Base-by-base conservation (phyloP, 495 filamentous ascomycete genomes). In the Podospora appendiculata region DNA sequence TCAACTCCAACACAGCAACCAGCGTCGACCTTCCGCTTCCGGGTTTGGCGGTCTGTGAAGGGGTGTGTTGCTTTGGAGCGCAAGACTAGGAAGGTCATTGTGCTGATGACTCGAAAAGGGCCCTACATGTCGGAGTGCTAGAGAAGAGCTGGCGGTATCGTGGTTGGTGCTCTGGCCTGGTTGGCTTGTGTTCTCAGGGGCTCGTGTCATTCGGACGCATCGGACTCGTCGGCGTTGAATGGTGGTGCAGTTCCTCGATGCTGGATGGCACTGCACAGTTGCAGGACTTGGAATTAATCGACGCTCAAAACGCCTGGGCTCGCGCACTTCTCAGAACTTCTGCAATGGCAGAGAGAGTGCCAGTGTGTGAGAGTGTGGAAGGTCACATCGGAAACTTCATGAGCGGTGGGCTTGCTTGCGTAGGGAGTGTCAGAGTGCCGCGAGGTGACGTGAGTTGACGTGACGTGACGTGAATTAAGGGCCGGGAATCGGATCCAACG, bases 21-120 rank as follows among this genome's bases (percentile, higher is more conserved):
- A 14, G 9, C 17, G 41, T 43, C 32, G 47, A 52, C 54, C 54
- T 56, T 56, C 54, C 54, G 14, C 32, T 52, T 52, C 32, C 25
- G 45, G 54, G 48, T 41, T 45, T 14, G 17, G 19, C 32, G 17
- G 35, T 38, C 18, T 18, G 10, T 18, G 9, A 33, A 25, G 25
- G n/a, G 10, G 6, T 45, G 43, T 32, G 25, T 32, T 45, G n/a
- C 13, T 18, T 8, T 52, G 48, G 49, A 39, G 1, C 18, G 13
- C 44, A 41, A 47, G 39, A 56, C 46, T 42, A 43, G 49, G 54
- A 52, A 52, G 48, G 54, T 56, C 48, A 18, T 8, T 38, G 2
- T 11, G n/a, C 19, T 18, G 5, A n/a, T 8, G 43, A 32, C 36
- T 10, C 9, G 36, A 38, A 13, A 38, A 13, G 18, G n/a, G n/a